Base-by-base conservation (phyloP, 2,329 filamentous ascomycete genomes). In the Trichoderma simmonsii region DNA sequence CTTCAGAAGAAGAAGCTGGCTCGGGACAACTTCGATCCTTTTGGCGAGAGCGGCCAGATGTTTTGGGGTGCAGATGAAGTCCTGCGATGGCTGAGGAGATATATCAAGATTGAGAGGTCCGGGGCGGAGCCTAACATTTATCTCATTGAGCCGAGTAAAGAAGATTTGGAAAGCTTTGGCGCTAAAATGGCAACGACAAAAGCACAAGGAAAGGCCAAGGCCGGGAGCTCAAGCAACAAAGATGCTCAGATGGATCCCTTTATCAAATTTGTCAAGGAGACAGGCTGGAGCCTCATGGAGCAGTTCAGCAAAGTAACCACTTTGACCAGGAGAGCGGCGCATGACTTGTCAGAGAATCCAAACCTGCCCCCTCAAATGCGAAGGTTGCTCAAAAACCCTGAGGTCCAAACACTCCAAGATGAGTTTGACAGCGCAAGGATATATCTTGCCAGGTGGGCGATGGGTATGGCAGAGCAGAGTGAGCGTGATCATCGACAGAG, bases 61-160 rank as follows among this genome's bases (percentile, higher is more conserved):
- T 98, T 98, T 79, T 99, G 97, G 96, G 97, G 96, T 71, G 96
- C 96, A 6, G 96, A 99, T 79, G 95, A 99, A 83, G 92, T 98
- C 0, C 81, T 99, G 62, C 88, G 94, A 70, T 99, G 97, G 96
- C 79, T 99, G 77, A 93, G 91, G 79, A 87, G 91, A 79, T 98
- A 97, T 81, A 89, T 96, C 7, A 87, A 86, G 24, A 90, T 99
- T 15, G 93, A 98, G 81, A 87, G 94, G 72, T 97, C 94, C 43
- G 89, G 87, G 1, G 93, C 93, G 1, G 97, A 99, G 79, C 92
- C 93, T 1, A 97, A 94, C 75, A 92, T 97, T 30, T 99, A 97
- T 78, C 85, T 99, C 28, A 88, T 99, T 51, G 93, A 99, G 75
- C 96, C 96, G 0, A 92, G 87, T 14, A 88, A 91, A 73, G 95